Base-by-base conservation (phyloP, 345 rosid species). In the Hirschfeldia incana region DNA sequence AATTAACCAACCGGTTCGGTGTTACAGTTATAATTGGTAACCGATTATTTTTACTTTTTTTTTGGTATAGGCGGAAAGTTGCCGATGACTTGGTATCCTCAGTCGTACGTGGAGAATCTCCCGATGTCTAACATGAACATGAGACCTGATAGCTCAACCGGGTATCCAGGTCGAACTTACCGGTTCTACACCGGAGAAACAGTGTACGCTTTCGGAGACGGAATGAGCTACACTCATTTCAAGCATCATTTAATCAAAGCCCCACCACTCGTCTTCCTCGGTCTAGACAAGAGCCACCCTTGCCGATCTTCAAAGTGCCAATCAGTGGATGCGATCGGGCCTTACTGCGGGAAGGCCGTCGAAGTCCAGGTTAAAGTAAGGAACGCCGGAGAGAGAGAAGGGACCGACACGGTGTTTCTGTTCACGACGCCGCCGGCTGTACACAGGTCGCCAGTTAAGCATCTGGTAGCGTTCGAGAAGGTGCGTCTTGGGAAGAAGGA, bases 41-140 rank as follows among this genome's bases (percentile, higher is more conserved):
- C 57, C 57, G 16, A 1, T 30, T 12, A 0, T 10, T 57, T 70
- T 33, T 10, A 13, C 33, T n/a, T n/a, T 9, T 9, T 11, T 3
- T 42, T 42, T 10, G 53, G 53, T 44, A 11, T 44, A 89, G 94
- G 91, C 65, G 97, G 93, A 27, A 74, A 87, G 32, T 72, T 90
- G 28, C 97, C 95, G 1, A 86, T 92, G 92, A 92, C 94, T 13
- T 90, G 95, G 95, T 92, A 92, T 75, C 97, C 94, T 1, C 88
- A 92, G 74, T 85, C 92, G 12, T 92, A 74, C 1, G 85, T 79
- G 0, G 90, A 89, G 5, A 80, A 84, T 5, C 85, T 90, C 2
- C 86, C 91, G n/a, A 92, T 92, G 97, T 80, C 93, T 3, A 84
- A 86, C 57, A 92, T 92, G 97, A 90, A 89, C 82, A 89, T 89